These are phyloP conservation scores for Agrocybe chaxingu DNA, from an alignment of 768 basidiomycete genomes.

Conservation along the genomic window DNA sequence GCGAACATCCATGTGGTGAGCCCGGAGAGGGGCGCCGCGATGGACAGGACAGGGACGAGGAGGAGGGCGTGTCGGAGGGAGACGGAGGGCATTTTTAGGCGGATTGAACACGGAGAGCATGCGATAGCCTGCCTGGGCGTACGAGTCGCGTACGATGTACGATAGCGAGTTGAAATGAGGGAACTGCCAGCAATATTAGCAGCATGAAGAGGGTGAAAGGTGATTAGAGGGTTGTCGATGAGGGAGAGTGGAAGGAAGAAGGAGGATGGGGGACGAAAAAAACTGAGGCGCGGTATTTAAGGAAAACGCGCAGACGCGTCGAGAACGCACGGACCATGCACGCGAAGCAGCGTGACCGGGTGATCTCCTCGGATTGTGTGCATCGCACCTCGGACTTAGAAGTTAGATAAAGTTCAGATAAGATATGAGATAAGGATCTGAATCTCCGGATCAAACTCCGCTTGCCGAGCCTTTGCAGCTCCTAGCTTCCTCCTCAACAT, in stretches of 20 bases:
- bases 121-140: constrained; percentile 89
- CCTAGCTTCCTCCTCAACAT: no score
- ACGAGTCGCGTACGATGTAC: constrained; percentile 79
- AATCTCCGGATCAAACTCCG: no score
- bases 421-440: no score
- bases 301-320: no score
- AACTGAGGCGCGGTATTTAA: no score
- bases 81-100: constrained; percentile 74
- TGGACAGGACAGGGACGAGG: constrained; percentile 72
- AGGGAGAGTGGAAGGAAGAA: constrained; percentile 28
- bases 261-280: no score
- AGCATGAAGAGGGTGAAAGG: constrained; percentile 80
- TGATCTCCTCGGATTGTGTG: no score
- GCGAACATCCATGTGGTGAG: constrained; percentile 92
- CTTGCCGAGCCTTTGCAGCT: no score
- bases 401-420: no score
- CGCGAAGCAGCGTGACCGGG: no score
- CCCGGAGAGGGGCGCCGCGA: constrained; percentile 85
- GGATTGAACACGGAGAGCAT: constrained; percentile 89
- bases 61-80: constrained; percentile 79
- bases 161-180: constrained; percentile 97
- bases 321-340: no score
- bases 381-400: no score
- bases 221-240: constrained; percentile 75
- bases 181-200: constrained; percentile 94